These are phyloP conservation scores for Astrothelium macrocarpum DNA, from an alignment of 495 filamentous ascomycete genomes.

Conservation along the genomic window DNA sequence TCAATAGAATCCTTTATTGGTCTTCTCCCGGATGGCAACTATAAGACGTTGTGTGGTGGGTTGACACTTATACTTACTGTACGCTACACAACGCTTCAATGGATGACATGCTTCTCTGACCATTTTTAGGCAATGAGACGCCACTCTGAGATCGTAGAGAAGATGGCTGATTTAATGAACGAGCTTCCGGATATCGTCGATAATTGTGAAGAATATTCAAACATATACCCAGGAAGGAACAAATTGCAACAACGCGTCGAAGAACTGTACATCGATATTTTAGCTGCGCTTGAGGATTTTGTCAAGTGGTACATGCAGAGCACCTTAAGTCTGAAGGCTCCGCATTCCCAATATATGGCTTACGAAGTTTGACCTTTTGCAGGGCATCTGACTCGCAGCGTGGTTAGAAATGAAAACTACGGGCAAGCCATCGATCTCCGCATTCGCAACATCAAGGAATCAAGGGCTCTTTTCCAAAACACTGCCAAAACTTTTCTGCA, in stretches of 20 bases:
- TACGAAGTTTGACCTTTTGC: background rate
- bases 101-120: background rate
- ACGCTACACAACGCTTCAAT: background rate
- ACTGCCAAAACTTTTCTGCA: background rate
- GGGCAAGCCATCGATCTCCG: background rate
- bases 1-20: slow-evolving; percentile 10
- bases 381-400: background rate
- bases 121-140: background rate
- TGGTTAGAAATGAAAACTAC: background rate
- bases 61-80: slow-evolving; percentile 12
- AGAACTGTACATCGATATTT: background rate
- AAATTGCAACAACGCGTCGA: background rate
- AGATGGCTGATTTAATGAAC: slow-evolving; percentile 8
- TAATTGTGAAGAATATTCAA: background rate
- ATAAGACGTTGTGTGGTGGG: slow-evolving; percentile 12
- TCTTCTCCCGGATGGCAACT: slow-evolving; percentile 10
- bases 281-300: background rate
- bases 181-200: background rate
- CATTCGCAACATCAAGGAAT: background rate
- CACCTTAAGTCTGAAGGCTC: background rate
- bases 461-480: background rate
- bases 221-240: background rate
- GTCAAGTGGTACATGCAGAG: background rate
- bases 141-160: slow-evolving; percentile 7
- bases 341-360: background rate